phyloP scores from a whole-genome alignment of 2,329 filamentous ascomycete species.

The Pseudodiploospora longispora region DNA sequence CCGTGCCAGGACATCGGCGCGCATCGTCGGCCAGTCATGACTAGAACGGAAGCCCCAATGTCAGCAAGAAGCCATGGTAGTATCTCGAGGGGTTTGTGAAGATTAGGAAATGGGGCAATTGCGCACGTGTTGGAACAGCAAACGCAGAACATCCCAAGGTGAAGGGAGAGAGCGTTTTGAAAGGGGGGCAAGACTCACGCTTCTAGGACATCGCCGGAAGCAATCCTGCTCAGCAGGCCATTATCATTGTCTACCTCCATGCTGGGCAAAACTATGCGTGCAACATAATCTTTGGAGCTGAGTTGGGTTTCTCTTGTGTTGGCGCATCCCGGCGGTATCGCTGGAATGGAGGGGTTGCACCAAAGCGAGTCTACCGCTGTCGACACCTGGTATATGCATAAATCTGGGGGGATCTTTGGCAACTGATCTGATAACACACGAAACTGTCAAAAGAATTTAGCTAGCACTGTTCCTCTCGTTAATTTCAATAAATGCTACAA shows the following conservation, averaged over 20 bases:
- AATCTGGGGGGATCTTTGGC: background rate
- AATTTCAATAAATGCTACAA: too few relatives aligned
- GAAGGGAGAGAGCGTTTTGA: too few relatives aligned
- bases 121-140: too few relatives aligned
- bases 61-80: conserved; percentile 19
- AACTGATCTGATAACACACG: too few relatives aligned
- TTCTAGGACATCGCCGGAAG: conserved; percentile 44
- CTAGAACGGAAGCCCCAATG: conserved; percentile 32
- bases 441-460: too few relatives aligned
- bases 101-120: too few relatives aligned
- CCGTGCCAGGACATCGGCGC: conserved; percentile 56
- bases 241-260: conserved; percentile 52
- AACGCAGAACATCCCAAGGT: too few relatives aligned
- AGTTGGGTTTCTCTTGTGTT: conserved; percentile 4
- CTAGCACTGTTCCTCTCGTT: too few relatives aligned
- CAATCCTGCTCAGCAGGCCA: conserved; percentile 38
- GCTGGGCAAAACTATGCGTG: conserved; percentile 12
- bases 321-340: background rate
- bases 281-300: conserved; percentile 2
- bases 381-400: conserved; percentile 19
- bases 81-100: background rate
- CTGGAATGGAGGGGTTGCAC: conserved; percentile 19
- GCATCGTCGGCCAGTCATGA: conserved; percentile 59
- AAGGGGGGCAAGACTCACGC: conserved; percentile 36
- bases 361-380: conserved; percentile 14